These are phyloP conservation scores for Cyphellophora europaea DNA, from an alignment of 2,329 filamentous ascomycete species.

Conservation along the genomic window DNA sequence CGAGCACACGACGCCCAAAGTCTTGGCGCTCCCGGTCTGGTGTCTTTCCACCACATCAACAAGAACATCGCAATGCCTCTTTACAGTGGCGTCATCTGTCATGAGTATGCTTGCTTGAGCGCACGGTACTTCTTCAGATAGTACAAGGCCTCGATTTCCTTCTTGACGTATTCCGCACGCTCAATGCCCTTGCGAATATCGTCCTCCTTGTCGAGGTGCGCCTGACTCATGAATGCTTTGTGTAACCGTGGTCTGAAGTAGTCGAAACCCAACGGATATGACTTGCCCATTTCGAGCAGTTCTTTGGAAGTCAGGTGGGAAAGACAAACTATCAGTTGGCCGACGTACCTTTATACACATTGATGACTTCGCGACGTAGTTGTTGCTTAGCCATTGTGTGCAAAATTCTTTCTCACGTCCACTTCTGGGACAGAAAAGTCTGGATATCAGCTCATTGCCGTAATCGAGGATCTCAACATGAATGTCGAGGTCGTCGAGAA, in stretches of 20 bases:
- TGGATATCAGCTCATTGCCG: too few species aligned
- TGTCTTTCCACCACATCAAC: too few species aligned
- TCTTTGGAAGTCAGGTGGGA: constrained; percentile 41
- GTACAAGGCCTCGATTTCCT: constrained; percentile 88
- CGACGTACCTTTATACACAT: constrained; percentile 71
- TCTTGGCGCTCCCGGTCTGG: too few species aligned
- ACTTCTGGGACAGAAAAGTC: too few species aligned
- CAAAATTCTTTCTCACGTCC: too few species aligned
- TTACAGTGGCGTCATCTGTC: too few species aligned
- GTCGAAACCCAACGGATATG: constrained; percentile 75
- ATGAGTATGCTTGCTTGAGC: constrained; percentile 9
- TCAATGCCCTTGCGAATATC: constrained; percentile 68
- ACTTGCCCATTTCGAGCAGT: constrained; percentile 70
- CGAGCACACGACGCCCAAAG: too few species aligned
- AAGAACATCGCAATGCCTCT: too few species aligned
- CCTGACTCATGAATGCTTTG: constrained; percentile 72
- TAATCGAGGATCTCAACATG: too few species aligned
- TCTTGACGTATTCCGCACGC: constrained; percentile 80
- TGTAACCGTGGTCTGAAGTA: constrained; percentile 79
- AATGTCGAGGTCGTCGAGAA: too few species aligned
- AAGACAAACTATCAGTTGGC: constrained; percentile 1
- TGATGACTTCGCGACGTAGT: constrained; percentile 69
- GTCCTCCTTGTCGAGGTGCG: constrained; percentile 58
- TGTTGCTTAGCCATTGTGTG: too few species aligned
- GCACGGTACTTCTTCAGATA: constrained; percentile 12